These are phyloP conservation scores for Medicago arabica DNA, from an alignment of 306 rosid species.

Conservation along the genomic window DNA sequence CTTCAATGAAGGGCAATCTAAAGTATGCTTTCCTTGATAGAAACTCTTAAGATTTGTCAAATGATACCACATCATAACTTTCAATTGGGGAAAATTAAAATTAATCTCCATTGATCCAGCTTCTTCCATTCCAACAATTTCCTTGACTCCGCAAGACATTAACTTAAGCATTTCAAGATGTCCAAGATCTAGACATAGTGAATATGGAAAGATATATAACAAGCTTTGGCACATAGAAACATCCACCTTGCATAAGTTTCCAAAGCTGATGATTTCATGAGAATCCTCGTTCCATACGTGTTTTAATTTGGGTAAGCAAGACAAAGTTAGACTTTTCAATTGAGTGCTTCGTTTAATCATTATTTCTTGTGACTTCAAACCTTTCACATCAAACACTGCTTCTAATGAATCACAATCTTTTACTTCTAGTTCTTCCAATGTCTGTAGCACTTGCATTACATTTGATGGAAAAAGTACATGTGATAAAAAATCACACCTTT, in stretches of 20 bases:
- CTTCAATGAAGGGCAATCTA: conserved; percentile 29
- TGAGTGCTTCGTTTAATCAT: background rate
- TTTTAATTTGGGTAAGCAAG: background rate
- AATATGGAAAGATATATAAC: background rate
- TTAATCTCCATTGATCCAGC: background rate
- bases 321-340: background rate
- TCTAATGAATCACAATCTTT: conserved; percentile 24
- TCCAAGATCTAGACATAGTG: background rate
- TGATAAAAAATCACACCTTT: conserved; percentile 23
- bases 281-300: conserved; percentile 5
- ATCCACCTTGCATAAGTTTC: background rate
- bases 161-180: background rate
- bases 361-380: background rate
- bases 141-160: background rate
- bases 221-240: background rate
- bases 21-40: background rate
- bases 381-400: conserved; percentile 15
- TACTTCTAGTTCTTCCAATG: conserved; percentile 6
- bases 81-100: background rate
- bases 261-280: conserved; percentile 11
- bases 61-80: accelerated
- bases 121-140: conserved; percentile 6
- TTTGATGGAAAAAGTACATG: conserved; percentile 23
- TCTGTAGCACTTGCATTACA: background rate
- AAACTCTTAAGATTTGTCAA: background rate